Evolutionary conservation across 805 yeast genomes (phyloP), one percentile per base, ranked within the genome.

Genomic region (Zygoascus biomembranicola): DNA sequence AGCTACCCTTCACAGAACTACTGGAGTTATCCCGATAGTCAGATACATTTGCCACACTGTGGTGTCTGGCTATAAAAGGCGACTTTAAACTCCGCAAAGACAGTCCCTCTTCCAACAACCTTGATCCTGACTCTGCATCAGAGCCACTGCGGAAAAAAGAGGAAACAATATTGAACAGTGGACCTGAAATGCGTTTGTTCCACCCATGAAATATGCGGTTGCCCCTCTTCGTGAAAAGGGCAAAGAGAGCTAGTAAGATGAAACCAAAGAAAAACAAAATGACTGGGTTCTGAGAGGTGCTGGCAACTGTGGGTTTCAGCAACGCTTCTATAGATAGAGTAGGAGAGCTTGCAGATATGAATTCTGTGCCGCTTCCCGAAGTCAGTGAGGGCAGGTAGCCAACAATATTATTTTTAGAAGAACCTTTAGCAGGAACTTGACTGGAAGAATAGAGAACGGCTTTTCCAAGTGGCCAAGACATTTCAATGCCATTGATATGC

Each of bases 401-500:
- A 3, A 64, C 68, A 4, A 9, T 19, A n/a, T 11, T 13, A 11
- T 43, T 50, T 5, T 26, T 19, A 8, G 32, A 42, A 18, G 32
- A 20, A 13, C 52, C 20, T 13, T 32, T 49, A 2, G 64, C 59
- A 41, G 63, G 66, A 6, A 87, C 75, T 57, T 81, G 82, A 14
- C 90, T 79, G 0, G 95, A 82, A 0, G 96, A 96, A 66, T 82
- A 87, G 11, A 92, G 66, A 3, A 92, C 66, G 26, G 90, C 89
- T 62, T 85, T 84, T 5, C 99, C 99, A 41, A 94, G 66, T 0
- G 98, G 90, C 99, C 99, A 92, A 0, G 96, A 85, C 16, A 92
- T 71, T 61, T 94, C 98, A 5, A 81, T 79, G 2, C 95, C 97
- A 56, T 87, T 77, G 28, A 92, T 80, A 18, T 83, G 76, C 52